A percentile compares a stretch with the other conserved stretches of the same genome.
Conservation (phyloP, 2,329 filamentous ascomycete species). For the Onygena corvina region DNA sequence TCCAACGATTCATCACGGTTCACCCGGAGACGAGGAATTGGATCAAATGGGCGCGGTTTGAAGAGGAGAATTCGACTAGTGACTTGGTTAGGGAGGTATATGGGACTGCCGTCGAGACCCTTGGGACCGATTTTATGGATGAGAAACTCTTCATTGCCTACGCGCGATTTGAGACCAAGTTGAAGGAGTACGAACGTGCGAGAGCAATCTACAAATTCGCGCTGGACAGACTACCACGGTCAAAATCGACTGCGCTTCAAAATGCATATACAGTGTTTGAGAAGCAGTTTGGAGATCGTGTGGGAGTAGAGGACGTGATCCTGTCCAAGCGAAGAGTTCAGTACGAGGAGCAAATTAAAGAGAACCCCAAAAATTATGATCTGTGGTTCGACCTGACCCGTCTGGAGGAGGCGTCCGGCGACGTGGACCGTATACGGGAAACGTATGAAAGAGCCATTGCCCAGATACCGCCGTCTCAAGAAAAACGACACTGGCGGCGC, state of each 20-base stretch:
- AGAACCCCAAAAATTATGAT: constrained; percentile 94
- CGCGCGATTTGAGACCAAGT: constrained; percentile 83
- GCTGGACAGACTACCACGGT: constrained; percentile 78
- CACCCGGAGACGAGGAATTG: constrained; percentile 92
- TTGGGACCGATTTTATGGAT: constrained; percentile 92
- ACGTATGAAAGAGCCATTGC: constrained; percentile 93
- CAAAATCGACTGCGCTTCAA: constrained; percentile 71
- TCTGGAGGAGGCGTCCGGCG: constrained; percentile 74
- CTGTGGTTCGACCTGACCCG: constrained; percentile 92
- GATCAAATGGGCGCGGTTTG: constrained; percentile 98
- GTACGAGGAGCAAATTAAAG: constrained; percentile 88
- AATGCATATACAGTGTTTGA: constrained; percentile 95
- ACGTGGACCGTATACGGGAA: constrained; percentile 73
- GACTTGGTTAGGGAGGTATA: constrained; percentile 88
- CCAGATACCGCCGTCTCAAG: constrained; percentile 84
- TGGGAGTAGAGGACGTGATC: constrained; percentile 91
- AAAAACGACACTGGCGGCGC: constrained; percentile 92
- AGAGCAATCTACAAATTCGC: constrained; percentile 96
- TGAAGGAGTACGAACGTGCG: constrained; percentile 90
- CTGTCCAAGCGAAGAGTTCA: constrained; percentile 84
- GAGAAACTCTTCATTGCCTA: constrained; percentile 93
- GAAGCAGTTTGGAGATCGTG: constrained; percentile 89
- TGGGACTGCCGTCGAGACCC: constrained; percentile 70
- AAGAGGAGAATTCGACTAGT: constrained; percentile 87
- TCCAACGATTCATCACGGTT: constrained; percentile 77